Evolutionary conservation across 805 yeast species (phyloP), one percentile per base, ranked within the genome.

Genomic region (Diddensiella caesifluorescens): DNA sequence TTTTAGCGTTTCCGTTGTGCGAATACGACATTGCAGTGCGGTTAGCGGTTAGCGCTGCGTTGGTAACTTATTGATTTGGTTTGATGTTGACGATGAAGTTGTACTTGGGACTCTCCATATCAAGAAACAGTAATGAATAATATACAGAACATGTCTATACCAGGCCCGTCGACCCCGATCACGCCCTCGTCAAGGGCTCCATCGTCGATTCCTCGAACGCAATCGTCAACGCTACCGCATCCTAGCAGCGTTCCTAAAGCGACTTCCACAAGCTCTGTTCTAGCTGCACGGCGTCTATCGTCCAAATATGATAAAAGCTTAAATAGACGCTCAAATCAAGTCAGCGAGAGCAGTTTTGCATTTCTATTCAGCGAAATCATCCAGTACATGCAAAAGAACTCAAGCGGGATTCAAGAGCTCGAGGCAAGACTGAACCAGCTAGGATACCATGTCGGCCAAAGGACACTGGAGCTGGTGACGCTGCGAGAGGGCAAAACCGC

Each of bases 371-470:
- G 79, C 57, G 89, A 83, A 50, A 73, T 81, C 30, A 79, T 86
- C 7, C 77, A 77, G 46, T 76, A 82, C 70, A 66, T 77, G 23
- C 81, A 80, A 44, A 65, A 68, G 36, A 69, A 74, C 39, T 75
- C 85, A 4, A 38, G 44, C 5, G 56, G 57, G 4, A 70, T 86
- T 22, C 79, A 75, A 44, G 89, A 85, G 51, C 57, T 79, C 29
- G 86, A 77, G 50, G 57, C 68, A 6, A 59, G 80, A 40, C 68
- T 86, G 38, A 85, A 82, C 57, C 75, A 79, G 7, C 63, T 83
- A 32, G 95, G 95, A 0, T 84, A 85, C 57, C 77, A 78, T 29
- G 74, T 87, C 29, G 95, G 95, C 2, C 74, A 77, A 42, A 74
- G 85, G 48, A 69, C 74, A 49, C 62, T 85, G 25, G 95, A 87